Evolutionary conservation across 1,139 yeast species (phyloP).

Genomic region (Yamadazyma taylorii): DNA sequence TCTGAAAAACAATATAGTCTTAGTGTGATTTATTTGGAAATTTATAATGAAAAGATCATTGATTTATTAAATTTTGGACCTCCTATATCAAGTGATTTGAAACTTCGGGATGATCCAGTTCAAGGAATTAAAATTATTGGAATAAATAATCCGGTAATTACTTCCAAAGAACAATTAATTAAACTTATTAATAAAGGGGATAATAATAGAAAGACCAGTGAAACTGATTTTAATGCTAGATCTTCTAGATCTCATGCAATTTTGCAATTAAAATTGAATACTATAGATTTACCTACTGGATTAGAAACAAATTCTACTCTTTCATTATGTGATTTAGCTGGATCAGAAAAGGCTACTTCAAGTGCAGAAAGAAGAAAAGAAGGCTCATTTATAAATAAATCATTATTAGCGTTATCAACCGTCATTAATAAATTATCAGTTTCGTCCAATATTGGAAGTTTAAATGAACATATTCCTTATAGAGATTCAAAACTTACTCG

Average conservation of each 20-base stretch:
- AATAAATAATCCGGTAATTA: constrained; percentile 58
- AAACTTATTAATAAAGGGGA: constrained; percentile 69
- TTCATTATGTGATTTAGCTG: constrained; percentile 92
- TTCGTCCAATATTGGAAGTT: constrained; percentile 23
- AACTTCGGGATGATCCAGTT: constrained; percentile 71
- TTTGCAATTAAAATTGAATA: constrained; percentile 63
- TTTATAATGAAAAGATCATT: constrained; percentile 81
- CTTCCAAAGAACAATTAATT: constrained; percentile 59
- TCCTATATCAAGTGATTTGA: constrained; percentile 47
- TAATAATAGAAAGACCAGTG: constrained; percentile 72
- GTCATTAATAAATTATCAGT: constrained; percentile 76
- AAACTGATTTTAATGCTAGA: constrained; percentile 82
- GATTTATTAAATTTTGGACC: constrained; percentile 53
- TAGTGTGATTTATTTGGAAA: constrained; percentile 76
- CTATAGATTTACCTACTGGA: constrained; percentile 40
- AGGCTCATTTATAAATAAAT: constrained; percentile 89
- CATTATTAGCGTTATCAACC: constrained; percentile 83
- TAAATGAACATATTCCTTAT: constrained; percentile 75
- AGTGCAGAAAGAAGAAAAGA: constrained; percentile 85
- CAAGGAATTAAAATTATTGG: constrained; percentile 82
- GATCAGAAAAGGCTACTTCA: constrained; percentile 87
- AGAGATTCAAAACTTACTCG: constrained; percentile 91
- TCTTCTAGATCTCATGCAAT: constrained; percentile 94
- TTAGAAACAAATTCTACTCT: constrained; percentile 59
- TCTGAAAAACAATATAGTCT: constrained; percentile 40